Conservation (phyloP, 352 stramenopile species). For the Globisporangium carolinianum region DNA sequence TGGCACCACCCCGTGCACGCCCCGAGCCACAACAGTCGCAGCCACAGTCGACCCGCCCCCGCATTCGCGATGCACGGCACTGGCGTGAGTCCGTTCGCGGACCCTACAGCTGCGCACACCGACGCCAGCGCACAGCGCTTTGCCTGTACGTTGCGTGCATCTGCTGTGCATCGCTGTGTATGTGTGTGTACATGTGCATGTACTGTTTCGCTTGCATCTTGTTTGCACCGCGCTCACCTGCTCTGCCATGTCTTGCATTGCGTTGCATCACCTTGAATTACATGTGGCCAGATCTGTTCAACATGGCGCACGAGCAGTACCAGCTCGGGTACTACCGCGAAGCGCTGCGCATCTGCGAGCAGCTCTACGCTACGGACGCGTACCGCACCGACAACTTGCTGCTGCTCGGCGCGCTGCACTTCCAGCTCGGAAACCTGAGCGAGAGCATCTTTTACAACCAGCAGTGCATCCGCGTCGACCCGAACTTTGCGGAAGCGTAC, state of each 20-base stretch:
- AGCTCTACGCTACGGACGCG: conserved; percentile 85
- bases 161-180: background rate
- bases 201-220: background rate
- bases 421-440: conserved; percentile 89
- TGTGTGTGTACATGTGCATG: conserved; percentile 1
- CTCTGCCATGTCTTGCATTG: no score
- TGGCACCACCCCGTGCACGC: background rate
- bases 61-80: conserved; percentile 5
- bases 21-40: background rate
- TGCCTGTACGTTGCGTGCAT: conserved; percentile 39
- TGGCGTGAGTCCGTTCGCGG: conserved; percentile 6
- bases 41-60: background rate
- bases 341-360: conserved; percentile 74
- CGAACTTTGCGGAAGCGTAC: conserved; percentile 90
- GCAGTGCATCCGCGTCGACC: conserved; percentile 89
- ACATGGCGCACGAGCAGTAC: conserved; percentile 82
- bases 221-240: no score
- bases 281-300: conserved; percentile 45
- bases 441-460: conserved; percentile 95
- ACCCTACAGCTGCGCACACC: conserved; percentile 7
- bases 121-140: conserved; percentile 57
- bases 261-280: no score
- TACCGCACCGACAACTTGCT: conserved; percentile 90
- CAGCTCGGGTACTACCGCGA: conserved; percentile 86
- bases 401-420: conserved; percentile 90